These are phyloP conservation scores for Fraxinus greggii DNA, from an alignment of 305 asterid genomes.

Conservation along the genomic window DNA sequence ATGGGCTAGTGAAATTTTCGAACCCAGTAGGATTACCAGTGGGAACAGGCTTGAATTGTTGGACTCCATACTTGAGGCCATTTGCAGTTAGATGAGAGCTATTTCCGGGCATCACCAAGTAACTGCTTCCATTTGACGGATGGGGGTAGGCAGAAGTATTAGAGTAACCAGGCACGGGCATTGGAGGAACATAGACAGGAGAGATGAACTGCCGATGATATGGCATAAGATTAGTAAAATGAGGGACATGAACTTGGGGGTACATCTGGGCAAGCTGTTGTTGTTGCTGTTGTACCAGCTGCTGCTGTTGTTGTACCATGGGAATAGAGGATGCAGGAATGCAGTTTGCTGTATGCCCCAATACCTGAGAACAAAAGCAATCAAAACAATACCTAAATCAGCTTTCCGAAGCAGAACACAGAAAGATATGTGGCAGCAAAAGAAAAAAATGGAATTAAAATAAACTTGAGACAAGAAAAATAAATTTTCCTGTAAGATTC, in stretches of 20 bases:
- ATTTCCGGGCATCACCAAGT: slow-evolving; percentile 83
- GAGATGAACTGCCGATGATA: slow-evolving; percentile 71
- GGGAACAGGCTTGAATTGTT: slow-evolving; percentile 78
- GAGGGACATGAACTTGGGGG: slow-evolving; percentile 83
- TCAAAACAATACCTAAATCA: neutral
- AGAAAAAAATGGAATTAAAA: no score
- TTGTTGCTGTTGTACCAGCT: slow-evolving; percentile 34
- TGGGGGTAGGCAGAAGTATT: slow-evolving; percentile 81
- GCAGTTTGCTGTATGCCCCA: slow-evolving; percentile 44
- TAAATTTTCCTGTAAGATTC: neutral
- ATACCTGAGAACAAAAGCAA: slow-evolving; percentile 45
- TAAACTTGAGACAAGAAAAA: neutral
- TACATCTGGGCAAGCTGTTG: slow-evolving; percentile 94
- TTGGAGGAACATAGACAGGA: slow-evolving; percentile 85
- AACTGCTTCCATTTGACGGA: slow-evolving; percentile 83
- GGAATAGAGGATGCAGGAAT: slow-evolving; percentile 61
- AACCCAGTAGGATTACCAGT: slow-evolving; percentile 71
- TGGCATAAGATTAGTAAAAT: slow-evolving; percentile 76
- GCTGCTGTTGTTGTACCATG: slow-evolving; percentile 59
- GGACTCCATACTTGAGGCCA: slow-evolving; percentile 85
- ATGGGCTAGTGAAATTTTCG: slow-evolving; percentile 71
- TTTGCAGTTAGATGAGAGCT: slow-evolving; percentile 64
- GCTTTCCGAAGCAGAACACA: neutral
- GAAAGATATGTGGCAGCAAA: neutral
- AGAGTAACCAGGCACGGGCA: slow-evolving; percentile 88